Evolutionary conservation across 1,139 yeast genomes (phyloP), one percentile per base, ranked within the genome.

Genomic region (Candida anutae): DNA sequence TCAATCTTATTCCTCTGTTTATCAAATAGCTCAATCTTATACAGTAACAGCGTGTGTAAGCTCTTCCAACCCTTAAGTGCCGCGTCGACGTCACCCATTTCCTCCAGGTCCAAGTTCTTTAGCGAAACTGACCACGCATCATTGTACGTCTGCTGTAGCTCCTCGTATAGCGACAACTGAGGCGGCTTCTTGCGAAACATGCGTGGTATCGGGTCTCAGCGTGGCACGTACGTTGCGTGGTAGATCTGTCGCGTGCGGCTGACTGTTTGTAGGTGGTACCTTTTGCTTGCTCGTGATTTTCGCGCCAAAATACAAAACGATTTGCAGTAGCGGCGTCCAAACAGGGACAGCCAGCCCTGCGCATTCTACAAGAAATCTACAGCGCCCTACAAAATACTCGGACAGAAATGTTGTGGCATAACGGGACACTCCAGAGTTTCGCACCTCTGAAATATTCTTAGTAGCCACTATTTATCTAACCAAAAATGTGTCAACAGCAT

Each of bases 61-160:
- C 76, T 62, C 42, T 75, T 77, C 88, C 88, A 80, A 3, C 87
- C 87, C 39, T 69, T 71, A 16, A 77, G 53, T 1, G 88, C 82
- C 13, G 66, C 73, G 31, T 64, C 71, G 28, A 62, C 53, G 13
- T 67, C 61, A 22, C 65, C 60, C 13, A 61, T 56, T 35, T 78
- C 80, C 43, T 80, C 88, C 15, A 72, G 45, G 5, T 72, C 62
- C 28, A 77, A 47, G 47, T 76, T 73, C 38, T 66, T 60, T 30
- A 78, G 61, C 9, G 83, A 65, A 32, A 60, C 59, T 42, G 71
- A 70, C 30, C 83, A 79, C 33, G 75, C 60, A 37, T 74, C 79
- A 38, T 69, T 65, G 51, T 79, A 79, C 1, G 79, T 54, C 32
- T 71, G 77, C 32, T 75, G 68, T 29, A 78, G 61, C 37, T 72